Evolutionary conservation across 345 rosid species (phyloP), one percentile per base, ranked within the genome.

Genomic region (Punica granatum): DNA sequence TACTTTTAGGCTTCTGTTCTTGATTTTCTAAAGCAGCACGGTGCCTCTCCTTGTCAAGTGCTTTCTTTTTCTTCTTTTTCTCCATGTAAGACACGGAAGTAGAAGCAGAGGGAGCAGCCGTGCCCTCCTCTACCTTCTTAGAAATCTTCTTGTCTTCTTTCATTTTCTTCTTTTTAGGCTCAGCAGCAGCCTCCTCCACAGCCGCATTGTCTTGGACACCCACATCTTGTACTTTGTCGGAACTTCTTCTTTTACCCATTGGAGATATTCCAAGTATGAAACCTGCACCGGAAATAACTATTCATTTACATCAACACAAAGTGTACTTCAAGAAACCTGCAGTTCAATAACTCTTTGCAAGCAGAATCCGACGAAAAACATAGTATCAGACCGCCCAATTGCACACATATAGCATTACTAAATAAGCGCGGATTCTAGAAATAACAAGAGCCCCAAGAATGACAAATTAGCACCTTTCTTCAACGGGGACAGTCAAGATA

Each of bases 61-160:
- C 80, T 81, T 85, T 92, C 61, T 97, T 78, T 66, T 81, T 86
- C 85, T 95, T 95, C 73, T 67, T 79, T 66, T 85, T 85, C 85
- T 94, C 93, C 99, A 94, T 94, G 6, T 86, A 85, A n/a, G 77
- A 80, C 53, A 77, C 69, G 8, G 83, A 77, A 49, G 69, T 67
- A 14, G 85, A 77, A 64, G 69, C 75, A 9, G 19, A 46, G 12
- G 66, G 19, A 28, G 34, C 67, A 7, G 66, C 33, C 31, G 44
- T 31, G 18, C 13, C 67, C 46, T 34, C 44, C 74, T 46, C 34
- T 72, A 19, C 64, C 72, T 54, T 60, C 77, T 64, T 70, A 59
- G 67, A 35, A 64, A 15, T 63, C 77, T 53, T 66, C 82, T 70
- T 79, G 88, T 37, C 70, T 39, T 76, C 84, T 86, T 86, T 44